Percentiles rank a stretch among this genome's conserved stretches.
Conservation (phyloP, 2,329 filamentous ascomycete species). For the Ceratocystis cacaofunesta region DNA sequence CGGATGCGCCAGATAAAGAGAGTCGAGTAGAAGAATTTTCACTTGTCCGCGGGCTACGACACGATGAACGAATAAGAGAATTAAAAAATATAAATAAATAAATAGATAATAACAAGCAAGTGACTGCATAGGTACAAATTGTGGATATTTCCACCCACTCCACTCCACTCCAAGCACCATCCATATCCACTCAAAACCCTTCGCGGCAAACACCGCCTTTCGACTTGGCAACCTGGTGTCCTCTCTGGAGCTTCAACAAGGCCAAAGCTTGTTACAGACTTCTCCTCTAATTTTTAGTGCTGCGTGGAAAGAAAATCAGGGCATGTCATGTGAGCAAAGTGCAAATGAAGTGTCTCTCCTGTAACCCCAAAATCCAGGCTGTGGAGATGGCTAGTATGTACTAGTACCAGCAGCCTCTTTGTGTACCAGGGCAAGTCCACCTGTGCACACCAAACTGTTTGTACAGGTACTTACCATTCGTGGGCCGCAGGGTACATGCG, state of each 20-base stretch:
- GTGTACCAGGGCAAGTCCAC: no score
- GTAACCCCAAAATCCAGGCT: not conserved
- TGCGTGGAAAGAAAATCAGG: not conserved
- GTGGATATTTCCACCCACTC: no score
- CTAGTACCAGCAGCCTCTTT: not conserved
- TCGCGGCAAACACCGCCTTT: not conserved
- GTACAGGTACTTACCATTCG: not conserved
- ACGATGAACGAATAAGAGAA: no score
- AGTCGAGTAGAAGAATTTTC: not conserved
- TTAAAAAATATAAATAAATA: no score
- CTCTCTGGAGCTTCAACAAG: no score
- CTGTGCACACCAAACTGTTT: no score
- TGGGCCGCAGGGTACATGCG: not conserved
- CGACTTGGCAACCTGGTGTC: not conserved
- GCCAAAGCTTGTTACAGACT: no score
- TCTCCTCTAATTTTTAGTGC: not conserved
- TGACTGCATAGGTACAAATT: no score
- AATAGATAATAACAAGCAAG: no score
- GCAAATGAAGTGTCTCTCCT: not conserved
- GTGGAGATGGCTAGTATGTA: not conserved
- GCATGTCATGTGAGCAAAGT: not conserved
- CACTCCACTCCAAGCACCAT: no score
- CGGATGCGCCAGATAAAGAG: not conserved
- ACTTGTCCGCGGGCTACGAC: not conserved
- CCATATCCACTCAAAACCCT: not conserved